These are phyloP conservation scores for Lecanicillium sp. DNA, from an alignment of 2,329 filamentous ascomycete genomes.

Conservation along the genomic window DNA sequence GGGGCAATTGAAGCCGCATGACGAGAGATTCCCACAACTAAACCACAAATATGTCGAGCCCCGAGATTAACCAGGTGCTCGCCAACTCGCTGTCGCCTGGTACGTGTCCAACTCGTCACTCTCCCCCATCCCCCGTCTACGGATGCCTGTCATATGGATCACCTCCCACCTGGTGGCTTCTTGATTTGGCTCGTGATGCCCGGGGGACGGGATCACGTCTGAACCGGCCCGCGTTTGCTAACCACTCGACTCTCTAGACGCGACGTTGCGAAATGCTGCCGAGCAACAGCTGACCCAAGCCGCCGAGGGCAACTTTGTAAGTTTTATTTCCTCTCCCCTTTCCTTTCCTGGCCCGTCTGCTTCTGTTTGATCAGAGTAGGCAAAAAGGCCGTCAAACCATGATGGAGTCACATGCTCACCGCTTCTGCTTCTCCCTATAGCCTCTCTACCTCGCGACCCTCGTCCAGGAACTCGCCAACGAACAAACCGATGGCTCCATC, in stretches of 20 bases:
- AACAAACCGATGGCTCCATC: constrained; percentile 72
- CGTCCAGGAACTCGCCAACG: constrained; percentile 89
- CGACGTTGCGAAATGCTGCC: constrained; percentile 78
- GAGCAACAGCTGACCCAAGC: constrained; percentile 92
- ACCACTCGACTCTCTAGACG: constrained; percentile 55
- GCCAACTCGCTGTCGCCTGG: constrained; percentile 92
- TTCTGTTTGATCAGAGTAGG: too few species aligned
- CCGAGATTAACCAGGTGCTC: constrained; percentile 98
- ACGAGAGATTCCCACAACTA: constrained; percentile 19
- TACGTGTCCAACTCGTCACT: constrained; percentile 39
- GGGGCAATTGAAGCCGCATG: constrained; percentile 24
- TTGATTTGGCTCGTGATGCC: neutral
- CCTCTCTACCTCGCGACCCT: constrained; percentile 88
- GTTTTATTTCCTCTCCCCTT: constrained; percentile 17
- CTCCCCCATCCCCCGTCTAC: constrained; percentile 10
- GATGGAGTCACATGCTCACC: constrained; percentile 17
- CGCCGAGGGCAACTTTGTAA: constrained; percentile 91
- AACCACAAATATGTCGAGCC: constrained; percentile 53
- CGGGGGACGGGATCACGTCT: too few species aligned
- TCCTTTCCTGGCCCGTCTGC: constrained; percentile 5
- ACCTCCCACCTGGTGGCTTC: too few species aligned
- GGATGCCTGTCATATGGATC: too few species aligned
- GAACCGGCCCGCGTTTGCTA: constrained; percentile 16
- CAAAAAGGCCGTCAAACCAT: constrained; percentile 8
- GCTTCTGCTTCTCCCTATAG: constrained; percentile 37